Evolutionary conservation across 1,284 basidiomycete genomes (phyloP).

Genomic region (Ustilago xerochloae): DNA sequence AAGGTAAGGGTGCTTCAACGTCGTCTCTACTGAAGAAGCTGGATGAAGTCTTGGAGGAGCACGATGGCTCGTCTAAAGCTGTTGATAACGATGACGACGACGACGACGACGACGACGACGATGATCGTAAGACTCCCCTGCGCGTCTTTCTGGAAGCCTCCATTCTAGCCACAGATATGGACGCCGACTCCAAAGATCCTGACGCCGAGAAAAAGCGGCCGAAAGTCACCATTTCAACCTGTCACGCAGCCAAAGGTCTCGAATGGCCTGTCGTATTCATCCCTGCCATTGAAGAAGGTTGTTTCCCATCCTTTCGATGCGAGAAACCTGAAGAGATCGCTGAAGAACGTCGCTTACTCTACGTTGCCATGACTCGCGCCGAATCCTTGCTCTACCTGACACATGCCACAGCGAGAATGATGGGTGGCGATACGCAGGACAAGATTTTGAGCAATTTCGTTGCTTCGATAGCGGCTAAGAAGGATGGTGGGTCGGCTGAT

Average conservation of each 20-base stretch:
- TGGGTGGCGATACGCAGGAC: conserved; percentile 44
- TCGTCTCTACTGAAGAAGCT: conserved; percentile 17
- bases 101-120: conserved; percentile 37
- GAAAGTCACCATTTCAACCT: conserved; percentile 83
- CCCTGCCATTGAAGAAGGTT: conserved; percentile 75
- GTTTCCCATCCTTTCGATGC: conserved; percentile 81
- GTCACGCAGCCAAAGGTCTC: conserved; percentile 89
- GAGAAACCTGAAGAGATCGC: conserved; percentile 75
- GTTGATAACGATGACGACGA: conserved; percentile 30
- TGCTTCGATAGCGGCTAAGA: conserved; percentile 16
- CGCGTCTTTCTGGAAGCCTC: conserved; percentile 85
- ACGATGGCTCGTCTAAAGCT: neutral
- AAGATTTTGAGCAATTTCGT: conserved; percentile 51
- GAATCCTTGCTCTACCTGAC: conserved; percentile 80
- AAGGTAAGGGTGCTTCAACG: neutral
- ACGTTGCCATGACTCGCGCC: conserved; percentile 90
- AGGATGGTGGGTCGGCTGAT: conserved; percentile 19
- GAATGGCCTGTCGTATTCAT: conserved; percentile 90
- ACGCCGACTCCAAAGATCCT: conserved; percentile 71
- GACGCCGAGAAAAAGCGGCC: conserved; percentile 71
- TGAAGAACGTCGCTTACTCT: conserved; percentile 86
- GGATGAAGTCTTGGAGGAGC: conserved; percentile 16
- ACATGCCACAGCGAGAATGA: conserved; percentile 49
- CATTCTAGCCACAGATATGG: conserved; percentile 84
- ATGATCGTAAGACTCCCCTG: conserved; percentile 71